Evolutionary conservation across 2,329 filamentous ascomycete genomes (phyloP).

Genomic region (Neonectria ditissima): DNA sequence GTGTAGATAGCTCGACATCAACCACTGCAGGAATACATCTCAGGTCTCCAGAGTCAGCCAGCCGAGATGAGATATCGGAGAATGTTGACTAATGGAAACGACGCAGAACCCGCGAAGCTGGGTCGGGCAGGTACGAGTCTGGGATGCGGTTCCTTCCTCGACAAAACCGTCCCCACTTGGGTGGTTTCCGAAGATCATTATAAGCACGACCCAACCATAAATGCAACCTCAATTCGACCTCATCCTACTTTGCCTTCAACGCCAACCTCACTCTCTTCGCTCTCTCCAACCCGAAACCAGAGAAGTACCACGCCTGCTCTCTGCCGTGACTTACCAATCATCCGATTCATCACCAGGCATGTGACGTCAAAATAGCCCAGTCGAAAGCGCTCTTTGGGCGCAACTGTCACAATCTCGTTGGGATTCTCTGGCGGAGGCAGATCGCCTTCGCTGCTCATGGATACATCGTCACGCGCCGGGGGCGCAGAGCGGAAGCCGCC

Average conservation of each 20-base stretch:
- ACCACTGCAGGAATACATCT: not conserved
- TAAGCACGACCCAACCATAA: conserved; percentile 32
- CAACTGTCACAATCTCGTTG: conserved; percentile 48
- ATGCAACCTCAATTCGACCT: conserved; percentile 32
- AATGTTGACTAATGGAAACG: conserved; percentile 15
- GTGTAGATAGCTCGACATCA: not conserved
- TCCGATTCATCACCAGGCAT: conserved; percentile 52
- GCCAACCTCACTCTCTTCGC: not conserved
- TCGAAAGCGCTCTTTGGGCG: conserved; percentile 51
- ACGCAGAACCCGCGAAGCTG: conserved; percentile 26
- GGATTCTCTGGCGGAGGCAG: conserved; percentile 33
- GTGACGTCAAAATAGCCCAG: conserved; percentile 52
- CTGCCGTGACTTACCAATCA: conserved; percentile 49
- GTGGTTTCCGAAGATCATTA: conserved; percentile 5
- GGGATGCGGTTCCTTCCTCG: conserved; percentile 11
- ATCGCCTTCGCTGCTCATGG: conserved; percentile 23
- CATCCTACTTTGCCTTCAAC: not conserved
- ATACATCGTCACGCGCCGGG: conserved; percentile 13
- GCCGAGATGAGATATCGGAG: not conserved
- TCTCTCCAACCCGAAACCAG: not conserved
- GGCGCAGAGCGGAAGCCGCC: conserved; percentile 17
- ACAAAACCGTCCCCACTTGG: conserved; percentile 39
- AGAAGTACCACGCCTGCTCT: not conserved
- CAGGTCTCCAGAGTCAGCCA: not conserved
- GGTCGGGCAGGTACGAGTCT: conserved; percentile 18